Percentiles rank a stretch among this genome's conserved stretches.
Conservation (phyloP, 805 yeast species). For the Tetrapisispora taiwanensis region DNA sequence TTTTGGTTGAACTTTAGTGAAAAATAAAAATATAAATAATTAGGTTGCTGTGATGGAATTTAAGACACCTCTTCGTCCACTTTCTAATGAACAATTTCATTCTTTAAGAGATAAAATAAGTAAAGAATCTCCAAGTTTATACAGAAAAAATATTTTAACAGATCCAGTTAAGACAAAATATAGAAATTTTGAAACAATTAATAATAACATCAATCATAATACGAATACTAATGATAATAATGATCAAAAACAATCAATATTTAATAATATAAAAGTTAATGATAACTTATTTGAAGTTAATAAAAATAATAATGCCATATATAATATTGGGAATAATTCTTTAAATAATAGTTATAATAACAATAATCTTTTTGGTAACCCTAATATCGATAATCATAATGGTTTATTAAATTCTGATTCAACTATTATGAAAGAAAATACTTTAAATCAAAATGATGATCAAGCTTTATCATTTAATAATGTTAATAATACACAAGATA, state of each 20-base stretch:
- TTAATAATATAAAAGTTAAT: background rate
- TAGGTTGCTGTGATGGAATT: no score
- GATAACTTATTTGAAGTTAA: background rate
- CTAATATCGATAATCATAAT: no score
- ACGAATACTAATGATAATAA: background rate
- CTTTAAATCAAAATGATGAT: no score
- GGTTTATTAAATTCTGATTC: no score
- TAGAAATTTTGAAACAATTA: background rate
- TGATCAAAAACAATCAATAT: background rate
- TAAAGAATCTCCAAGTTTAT: slow-evolving; percentile 22
- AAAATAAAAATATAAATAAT: no score
- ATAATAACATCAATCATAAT: background rate
- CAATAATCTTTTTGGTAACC: no score
- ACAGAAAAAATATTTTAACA: slow-evolving; percentile 12
- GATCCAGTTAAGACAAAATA: background rate
- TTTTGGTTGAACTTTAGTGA: no score
- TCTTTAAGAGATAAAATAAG: slow-evolving; percentile 16
- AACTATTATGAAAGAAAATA: no score
- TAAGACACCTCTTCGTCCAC: slow-evolving; percentile 16
- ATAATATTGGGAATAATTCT: background rate
- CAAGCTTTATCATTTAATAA: background rate
- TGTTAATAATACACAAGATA: background rate
- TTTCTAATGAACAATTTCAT: slow-evolving; percentile 15
- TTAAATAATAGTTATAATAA: background rate
- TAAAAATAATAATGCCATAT: background rate